Conservation (phyloP, 106 monocot genomes). For the Acorus gramineus region DNA sequence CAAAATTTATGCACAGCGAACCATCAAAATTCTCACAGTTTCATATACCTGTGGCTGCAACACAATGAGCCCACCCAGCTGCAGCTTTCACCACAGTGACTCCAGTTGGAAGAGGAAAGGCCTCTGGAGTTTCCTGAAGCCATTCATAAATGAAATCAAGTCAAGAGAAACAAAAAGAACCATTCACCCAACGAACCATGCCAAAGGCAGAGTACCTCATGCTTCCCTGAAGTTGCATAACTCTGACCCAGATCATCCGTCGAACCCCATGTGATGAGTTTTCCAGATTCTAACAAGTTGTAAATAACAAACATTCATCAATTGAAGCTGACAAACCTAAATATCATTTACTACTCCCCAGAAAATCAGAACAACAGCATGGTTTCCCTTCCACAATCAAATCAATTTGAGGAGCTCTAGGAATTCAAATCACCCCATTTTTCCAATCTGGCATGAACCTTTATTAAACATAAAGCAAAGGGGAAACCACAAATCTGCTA, state of each 20-base stretch:
- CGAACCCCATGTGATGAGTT: constrained; percentile 94
- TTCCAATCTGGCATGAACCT: too few relatives aligned
- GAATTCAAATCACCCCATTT: too few relatives aligned
- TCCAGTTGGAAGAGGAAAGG: constrained; percentile 75
- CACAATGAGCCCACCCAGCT: constrained; percentile 98
- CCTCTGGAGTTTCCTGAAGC: constrained; percentile 76
- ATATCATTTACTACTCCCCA: too few relatives aligned
- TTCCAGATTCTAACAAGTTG: constrained; percentile 53
- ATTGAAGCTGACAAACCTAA: too few relatives aligned
- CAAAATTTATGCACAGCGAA: neutral
- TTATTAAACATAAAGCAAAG: too few relatives aligned
- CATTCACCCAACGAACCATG: neutral
- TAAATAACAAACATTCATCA: too few relatives aligned
- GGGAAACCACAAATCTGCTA: too few relatives aligned
- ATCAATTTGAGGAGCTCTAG: too few relatives aligned
- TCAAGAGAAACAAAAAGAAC: too few relatives aligned
- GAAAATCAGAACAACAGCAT: too few relatives aligned
- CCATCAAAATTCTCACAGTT: too few relatives aligned
- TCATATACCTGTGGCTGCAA: constrained; percentile 58
- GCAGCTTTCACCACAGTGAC: constrained; percentile 53
- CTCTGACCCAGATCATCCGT: constrained; percentile 95
- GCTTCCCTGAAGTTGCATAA: constrained; percentile 86
- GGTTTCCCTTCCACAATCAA: too few relatives aligned
- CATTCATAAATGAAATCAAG: neutral
- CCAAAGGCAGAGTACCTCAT: constrained; percentile 43